Conservation (phyloP, 352 stramenopile genomes). For the Phytophthora pluvialis region DNA sequence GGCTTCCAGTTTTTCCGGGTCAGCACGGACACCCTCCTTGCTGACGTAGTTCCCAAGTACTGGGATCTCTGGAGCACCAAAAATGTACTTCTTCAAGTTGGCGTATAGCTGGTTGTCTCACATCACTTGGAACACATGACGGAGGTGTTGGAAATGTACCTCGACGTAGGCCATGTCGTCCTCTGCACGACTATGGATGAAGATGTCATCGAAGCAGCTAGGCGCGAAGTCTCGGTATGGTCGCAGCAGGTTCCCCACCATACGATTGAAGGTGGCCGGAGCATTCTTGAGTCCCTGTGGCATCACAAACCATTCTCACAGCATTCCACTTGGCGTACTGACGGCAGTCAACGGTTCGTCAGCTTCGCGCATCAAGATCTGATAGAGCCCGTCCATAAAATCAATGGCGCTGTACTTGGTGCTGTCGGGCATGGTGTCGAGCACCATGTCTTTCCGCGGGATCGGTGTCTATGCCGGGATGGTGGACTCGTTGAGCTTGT, state of each 20-base stretch:
- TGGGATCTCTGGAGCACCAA: slow-evolving; percentile 30
- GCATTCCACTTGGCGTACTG: too few species aligned
- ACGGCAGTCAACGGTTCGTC: too few species aligned
- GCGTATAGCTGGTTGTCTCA: slow-evolving; percentile 29
- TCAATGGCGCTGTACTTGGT: not conserved
- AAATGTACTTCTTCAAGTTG: slow-evolving; percentile 10
- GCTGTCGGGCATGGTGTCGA: not conserved
- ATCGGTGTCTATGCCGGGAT: not conserved
- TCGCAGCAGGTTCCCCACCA: not conserved
- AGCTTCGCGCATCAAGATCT: not conserved
- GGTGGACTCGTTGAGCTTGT: too few species aligned
- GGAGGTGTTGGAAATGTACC: slow-evolving; percentile 29
- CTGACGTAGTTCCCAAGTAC: slow-evolving; percentile 35
- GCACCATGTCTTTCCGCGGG: not conserved
- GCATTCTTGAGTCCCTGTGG: not conserved
- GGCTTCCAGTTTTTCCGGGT: slow-evolving; percentile 20
- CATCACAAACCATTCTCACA: not conserved
- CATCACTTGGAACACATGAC: slow-evolving; percentile 30
- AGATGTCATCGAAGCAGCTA: slow-evolving; percentile 42
- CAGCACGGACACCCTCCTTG: slow-evolving; percentile 16
- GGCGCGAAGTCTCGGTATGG: not conserved
- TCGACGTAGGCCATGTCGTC: slow-evolving; percentile 17
- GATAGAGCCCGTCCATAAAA: not conserved
- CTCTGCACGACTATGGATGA: slow-evolving; percentile 28
- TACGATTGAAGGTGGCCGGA: not conserved